A percentile compares a stretch with the other conserved stretches of the same genome.
These are phyloP conservation scores for Areca catechu DNA, from an alignment of 176 grass and related monocot species.

Conservation along the genomic window DNA sequence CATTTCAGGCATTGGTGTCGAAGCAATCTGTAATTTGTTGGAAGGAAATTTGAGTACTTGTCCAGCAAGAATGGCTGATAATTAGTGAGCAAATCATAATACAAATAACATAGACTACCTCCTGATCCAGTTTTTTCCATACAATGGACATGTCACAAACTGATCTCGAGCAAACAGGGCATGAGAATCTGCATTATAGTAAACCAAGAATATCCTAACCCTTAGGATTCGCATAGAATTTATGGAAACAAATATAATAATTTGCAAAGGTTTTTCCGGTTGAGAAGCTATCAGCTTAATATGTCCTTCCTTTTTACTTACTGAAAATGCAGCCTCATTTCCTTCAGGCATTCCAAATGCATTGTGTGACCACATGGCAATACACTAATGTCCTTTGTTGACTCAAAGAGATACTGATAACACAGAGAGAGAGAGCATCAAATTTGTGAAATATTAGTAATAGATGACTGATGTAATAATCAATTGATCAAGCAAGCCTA, in stretches of 20 bases:
- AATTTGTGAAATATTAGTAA: background rate
- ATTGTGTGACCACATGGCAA: slow-evolving; percentile 69
- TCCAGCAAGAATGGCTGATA: background rate
- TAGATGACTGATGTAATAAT: background rate
- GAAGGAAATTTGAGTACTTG: background rate
- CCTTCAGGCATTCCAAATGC: slow-evolving; percentile 65
- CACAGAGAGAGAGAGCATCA: background rate
- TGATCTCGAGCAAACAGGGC: slow-evolving; percentile 66
- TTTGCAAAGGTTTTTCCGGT: too few relatives aligned
- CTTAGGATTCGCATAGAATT: too few relatives aligned
- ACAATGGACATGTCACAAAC: slow-evolving; percentile 58
- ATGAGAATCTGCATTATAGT: slow-evolving; percentile 49
- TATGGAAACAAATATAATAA: too few relatives aligned
- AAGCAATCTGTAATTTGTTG: slow-evolving; percentile 36
- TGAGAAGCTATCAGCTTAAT: background rate
- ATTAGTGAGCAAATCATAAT: too few relatives aligned
- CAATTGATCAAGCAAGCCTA: slow-evolving; percentile 4
- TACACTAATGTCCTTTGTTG: slow-evolving; percentile 65
- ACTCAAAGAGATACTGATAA: slow-evolving; percentile 79
- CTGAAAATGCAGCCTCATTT: slow-evolving; percentile 64
- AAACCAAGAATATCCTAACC: background rate
- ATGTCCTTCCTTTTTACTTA: slow-evolving; percentile 19
- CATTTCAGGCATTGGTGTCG: slow-evolving; percentile 63
- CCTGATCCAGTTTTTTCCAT: slow-evolving; percentile 67
- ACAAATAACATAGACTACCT: slow-evolving; percentile 26